Evolutionary conservation across 805 yeast species (phyloP), one percentile per base, ranked within the genome.

Genomic region (Suhomyces prunicola): DNA sequence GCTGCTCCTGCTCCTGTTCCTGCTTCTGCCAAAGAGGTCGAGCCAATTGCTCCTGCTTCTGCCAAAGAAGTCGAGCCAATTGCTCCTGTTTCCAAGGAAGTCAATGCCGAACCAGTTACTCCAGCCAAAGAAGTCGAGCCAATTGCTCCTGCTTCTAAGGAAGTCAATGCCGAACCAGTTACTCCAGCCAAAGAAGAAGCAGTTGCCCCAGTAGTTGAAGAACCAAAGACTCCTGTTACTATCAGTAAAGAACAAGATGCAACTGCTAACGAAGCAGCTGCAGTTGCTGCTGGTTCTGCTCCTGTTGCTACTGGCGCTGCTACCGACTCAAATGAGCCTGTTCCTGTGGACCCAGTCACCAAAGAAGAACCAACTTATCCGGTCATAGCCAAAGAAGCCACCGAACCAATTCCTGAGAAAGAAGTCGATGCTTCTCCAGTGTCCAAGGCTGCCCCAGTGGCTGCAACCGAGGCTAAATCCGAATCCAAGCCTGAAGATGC

Each of bases 391-490:
- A 17, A 22, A 40, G 42, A 29, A 33, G 36, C 36, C 17, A 33
- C 17, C 36, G 45, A 50, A 27, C 48, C 57, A 27, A 26, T 33
- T 15, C 49, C 50, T 1, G 57, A 50, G 17, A 54, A 52, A 29
- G 58, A 53, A 39, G 56, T 56, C 35, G 62, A 54, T 23, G 57
- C 57, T 19, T 54, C 49, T 13, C 57, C 58, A 27, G 57, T 50
- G 5, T 36, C 48, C 39, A 56, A 47, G 45, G 33, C 44, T 23
- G 49, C 49, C 3, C 22, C 48, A 22, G 44, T 24, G 13, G 44
- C 22, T n/a, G 13, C 12, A 2, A 50, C 35, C 13, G 57, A 51
- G 46, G 54, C 46, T 13, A 54, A 52, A 29, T 57, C 51, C 45
- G 57, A 41, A 10, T 53, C 55, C 33, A 47, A 42, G 26, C 50